Evolutionary conservation across 2,329 filamentous ascomycete species (phyloP).

Genomic region (Aspergillus ruber): DNA sequence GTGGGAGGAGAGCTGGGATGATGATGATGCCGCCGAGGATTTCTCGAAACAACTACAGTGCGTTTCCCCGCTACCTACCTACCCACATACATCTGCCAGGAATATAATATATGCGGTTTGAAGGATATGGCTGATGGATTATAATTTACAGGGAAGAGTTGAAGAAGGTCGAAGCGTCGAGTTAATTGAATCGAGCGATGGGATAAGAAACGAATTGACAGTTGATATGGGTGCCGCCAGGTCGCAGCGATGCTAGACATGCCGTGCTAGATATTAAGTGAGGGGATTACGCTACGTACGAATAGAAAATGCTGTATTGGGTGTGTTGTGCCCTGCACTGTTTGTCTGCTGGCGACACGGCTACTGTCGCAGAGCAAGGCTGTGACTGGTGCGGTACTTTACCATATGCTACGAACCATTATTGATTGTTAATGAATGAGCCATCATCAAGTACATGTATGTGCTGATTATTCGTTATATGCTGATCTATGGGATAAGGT

Average conservation of each 20-base stretch:
- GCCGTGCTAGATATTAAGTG: not conserved
- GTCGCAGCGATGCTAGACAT: not conserved
- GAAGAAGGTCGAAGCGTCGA: constrained; percentile 81
- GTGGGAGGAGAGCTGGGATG: constrained; percentile 99
- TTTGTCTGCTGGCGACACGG: too few relatives aligned
- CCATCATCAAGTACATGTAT: not conserved
- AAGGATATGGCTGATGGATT: not conserved
- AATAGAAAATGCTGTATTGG: not conserved
- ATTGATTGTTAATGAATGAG: constrained; percentile 1
- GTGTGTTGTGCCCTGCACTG: too few relatives aligned
- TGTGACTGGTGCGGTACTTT: too few relatives aligned
- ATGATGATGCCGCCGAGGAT: constrained; percentile 94
- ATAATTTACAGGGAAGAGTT: constrained; percentile 57
- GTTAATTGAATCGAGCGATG: constrained; percentile 41
- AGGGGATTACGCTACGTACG: not conserved
- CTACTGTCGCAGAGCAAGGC: too few relatives aligned
- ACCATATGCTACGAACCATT: constrained; percentile 1
- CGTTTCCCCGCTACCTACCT: constrained; percentile 28
- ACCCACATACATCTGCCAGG: not conserved
- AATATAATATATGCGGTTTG: not conserved
- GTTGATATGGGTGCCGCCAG: not conserved
- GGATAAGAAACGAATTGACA: not conserved
- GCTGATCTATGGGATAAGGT: not conserved
- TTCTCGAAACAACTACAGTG: constrained; percentile 93
- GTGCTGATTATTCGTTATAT: not conserved